phyloP scores from a whole-genome alignment of 192 early-diverging fungal genomes.

The Backusella circina region DNA sequence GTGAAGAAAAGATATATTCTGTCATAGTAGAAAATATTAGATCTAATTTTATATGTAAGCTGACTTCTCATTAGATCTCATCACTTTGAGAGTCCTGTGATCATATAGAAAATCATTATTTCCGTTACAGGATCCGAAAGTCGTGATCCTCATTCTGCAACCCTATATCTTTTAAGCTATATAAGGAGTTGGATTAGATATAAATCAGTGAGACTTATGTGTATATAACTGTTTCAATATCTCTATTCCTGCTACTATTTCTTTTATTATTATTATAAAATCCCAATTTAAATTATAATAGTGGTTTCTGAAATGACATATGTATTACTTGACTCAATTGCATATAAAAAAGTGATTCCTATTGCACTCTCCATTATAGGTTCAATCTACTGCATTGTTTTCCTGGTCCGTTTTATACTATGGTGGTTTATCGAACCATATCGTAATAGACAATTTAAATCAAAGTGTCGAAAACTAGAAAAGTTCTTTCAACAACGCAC shows the following conservation, averaged over 20 bases:
- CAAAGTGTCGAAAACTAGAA: background rate
- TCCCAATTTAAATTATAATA: background rate
- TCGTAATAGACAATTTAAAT: background rate
- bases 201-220: background rate
- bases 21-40: background rate
- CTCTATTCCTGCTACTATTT: background rate
- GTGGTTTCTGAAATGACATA: background rate
- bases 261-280: background rate
- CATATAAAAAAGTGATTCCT: background rate
- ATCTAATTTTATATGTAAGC: background rate
- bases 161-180: background rate
- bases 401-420: background rate
- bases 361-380: background rate
- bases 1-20: background rate
- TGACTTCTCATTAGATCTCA: background rate
- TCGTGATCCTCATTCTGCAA: background rate
- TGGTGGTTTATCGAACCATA: background rate
- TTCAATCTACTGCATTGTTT: background rate
- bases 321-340: background rate
- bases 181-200: background rate
- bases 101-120: background rate
- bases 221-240: background rate
- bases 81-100: background rate
- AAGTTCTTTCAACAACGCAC: background rate
- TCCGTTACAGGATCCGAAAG: slow-evolving; percentile 1